Percentiles rank a stretch among this genome's conserved stretches.
Evolutionary conservation across 2,329 filamentous ascomycete genomes (phyloP).

Genomic region (Sporothrix dimorphospora): DNA sequence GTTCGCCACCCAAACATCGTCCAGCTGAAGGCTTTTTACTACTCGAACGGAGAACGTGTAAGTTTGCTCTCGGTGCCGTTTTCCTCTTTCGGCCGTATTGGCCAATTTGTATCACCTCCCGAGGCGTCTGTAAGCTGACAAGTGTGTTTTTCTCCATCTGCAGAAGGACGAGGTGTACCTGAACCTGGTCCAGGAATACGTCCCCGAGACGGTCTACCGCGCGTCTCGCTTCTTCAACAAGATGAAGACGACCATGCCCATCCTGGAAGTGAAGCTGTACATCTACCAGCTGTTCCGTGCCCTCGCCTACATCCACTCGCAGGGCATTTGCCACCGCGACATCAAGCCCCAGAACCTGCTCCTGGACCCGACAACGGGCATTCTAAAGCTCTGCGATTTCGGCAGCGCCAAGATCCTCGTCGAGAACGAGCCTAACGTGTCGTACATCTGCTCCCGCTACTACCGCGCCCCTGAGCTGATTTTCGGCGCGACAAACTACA

Average conservation of each 20-base stretch:
- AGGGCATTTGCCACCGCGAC: constrained; percentile 97
- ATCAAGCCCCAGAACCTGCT: constrained; percentile 99
- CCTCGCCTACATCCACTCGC: constrained; percentile 97
- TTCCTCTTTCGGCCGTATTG: neutral
- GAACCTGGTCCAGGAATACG: constrained; percentile 96
- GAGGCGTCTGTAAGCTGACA: constrained; percentile 5
- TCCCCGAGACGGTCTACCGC: constrained; percentile 97
- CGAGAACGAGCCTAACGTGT: constrained; percentile 98
- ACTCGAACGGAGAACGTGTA: constrained; percentile 98
- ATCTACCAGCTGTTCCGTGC: constrained; percentile 99
- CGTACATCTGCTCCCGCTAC: constrained; percentile 99
- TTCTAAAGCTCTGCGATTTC: constrained; percentile 98
- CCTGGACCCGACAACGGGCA: constrained; percentile 85
- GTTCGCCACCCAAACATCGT: constrained; percentile 99
- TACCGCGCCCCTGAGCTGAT: constrained; percentile 98
- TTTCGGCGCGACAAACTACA: constrained; percentile 98
- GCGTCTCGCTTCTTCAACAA: constrained; percentile 99
- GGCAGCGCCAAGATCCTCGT: constrained; percentile 98
- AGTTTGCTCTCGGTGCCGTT: constrained; percentile 36
- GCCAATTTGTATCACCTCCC: neutral
- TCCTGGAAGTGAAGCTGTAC: constrained; percentile 98
- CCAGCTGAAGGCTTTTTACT: constrained; percentile 98
- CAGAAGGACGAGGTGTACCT: constrained; percentile 98
- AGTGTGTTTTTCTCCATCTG: constrained; percentile 27
- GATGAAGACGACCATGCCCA: constrained; percentile 99